Conservation (phyloP, 2,329 filamentous ascomycete genomes). For the Volutella citrinella region DNA sequence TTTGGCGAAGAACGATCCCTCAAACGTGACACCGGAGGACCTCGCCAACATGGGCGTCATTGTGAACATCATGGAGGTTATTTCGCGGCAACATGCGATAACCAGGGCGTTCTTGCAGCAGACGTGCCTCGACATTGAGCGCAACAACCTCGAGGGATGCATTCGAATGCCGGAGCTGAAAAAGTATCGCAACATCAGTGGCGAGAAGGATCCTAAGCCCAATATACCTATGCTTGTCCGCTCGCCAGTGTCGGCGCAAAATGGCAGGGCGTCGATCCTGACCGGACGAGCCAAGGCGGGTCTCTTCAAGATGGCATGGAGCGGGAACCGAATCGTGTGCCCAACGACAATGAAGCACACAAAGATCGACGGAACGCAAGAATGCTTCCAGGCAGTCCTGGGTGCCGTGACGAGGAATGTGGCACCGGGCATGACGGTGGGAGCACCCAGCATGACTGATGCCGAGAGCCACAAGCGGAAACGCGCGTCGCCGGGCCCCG, state of each 20-base stretch:
- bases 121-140: constrained; percentile 74
- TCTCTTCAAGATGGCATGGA: too few species aligned
- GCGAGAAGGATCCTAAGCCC: constrained; percentile 26
- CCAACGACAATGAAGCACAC: too few species aligned
- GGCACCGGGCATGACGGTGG: too few species aligned
- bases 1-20: constrained; percentile 66
- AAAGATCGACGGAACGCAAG: too few species aligned
- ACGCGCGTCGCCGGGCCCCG: constrained; percentile 26
- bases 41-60: constrained; percentile 67
- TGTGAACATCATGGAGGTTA: constrained; percentile 71
- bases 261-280: constrained; percentile 38
- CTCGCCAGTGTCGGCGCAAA: constrained; percentile 40
- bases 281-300: too few species aligned
- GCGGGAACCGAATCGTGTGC: too few species aligned
- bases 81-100: constrained; percentile 71
- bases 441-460: constrained; percentile 12
- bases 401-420: constrained; percentile 32
- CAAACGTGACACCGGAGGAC: constrained; percentile 50
- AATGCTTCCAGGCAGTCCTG: constrained; percentile 32
- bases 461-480: constrained; percentile 29
- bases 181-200: constrained; percentile 29
- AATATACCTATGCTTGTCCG: constrained; percentile 49
- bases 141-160: constrained; percentile 37
- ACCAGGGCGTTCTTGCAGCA: constrained; percentile 85
- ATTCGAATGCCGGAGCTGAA: constrained; percentile 36